Base-by-base conservation (phyloP, 1,284 basidiomycete genomes). In the Sanghuangporus weigelae region DNA sequence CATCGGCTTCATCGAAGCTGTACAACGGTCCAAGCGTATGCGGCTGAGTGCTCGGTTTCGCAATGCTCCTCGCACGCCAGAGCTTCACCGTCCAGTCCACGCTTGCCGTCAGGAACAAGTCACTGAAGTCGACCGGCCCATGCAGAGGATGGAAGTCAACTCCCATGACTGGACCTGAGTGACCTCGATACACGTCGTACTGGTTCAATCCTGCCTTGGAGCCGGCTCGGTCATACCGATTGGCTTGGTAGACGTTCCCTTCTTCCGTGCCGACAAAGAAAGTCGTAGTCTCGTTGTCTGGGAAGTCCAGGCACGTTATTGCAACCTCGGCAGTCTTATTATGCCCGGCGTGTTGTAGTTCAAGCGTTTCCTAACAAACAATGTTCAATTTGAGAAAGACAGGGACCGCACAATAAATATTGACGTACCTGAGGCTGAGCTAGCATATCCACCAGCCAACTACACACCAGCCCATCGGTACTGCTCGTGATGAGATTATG, bases 201-300 rank as follows among this genome's bases (percentile, higher is more conserved):
- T 90, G 87, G 72, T 96, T 94, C 62, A 99, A 79, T 0, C 97
- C 97, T 0, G 97, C 96, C 75, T 98, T 98, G 16, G 93, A 86
- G 0, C 96, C 95, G 0, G 96, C 97, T 12, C 97, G 89, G 73
- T 99, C 96, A 74, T 97, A 96, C 54, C 97, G 85, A 72, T 97
- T 93, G 1, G 95, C 96, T 70, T 95, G 91, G 72, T 98, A 99
- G 10, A 99, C 83, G 66, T 92, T 93, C 7, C 97, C 97, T 77
- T 99, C 97, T 73, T 99, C 97, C 0, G 96, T 98, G 0, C 96
- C 97, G 39, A 98, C 90, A 84, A 92, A 95, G 79, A 99, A 97
- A 5, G 90, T 93, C 1, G 94, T 93, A 1, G 96, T 95, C 75
- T 99, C 97, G 71, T 93, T 94, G 70, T 93, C 90, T 0, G 95